Conservation (phyloP, 306 rosid species). For the Oxytropis ochrocephala region DNA sequence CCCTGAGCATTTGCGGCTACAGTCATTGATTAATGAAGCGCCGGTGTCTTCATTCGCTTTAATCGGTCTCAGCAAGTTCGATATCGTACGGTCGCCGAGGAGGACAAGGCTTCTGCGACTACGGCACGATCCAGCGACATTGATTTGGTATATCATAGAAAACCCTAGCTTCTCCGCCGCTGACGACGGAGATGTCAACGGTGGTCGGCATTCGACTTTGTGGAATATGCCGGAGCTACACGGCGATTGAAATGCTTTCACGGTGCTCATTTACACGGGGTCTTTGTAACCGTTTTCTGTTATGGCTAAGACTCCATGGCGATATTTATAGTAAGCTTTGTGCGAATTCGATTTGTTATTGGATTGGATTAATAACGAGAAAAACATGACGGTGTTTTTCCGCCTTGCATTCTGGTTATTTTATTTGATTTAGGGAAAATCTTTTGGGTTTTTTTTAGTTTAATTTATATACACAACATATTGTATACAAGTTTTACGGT, state of each 20-base stretch:
- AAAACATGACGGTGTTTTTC: not conserved
- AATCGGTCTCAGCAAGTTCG: constrained; percentile 28
- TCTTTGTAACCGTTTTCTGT: constrained; percentile 32
- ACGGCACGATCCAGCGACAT: constrained; percentile 33
- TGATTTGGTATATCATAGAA: constrained; percentile 14
- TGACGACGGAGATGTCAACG: not conserved
- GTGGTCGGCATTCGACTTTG: constrained; percentile 26
- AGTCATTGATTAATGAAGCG: not conserved
- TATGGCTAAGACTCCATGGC: not conserved
- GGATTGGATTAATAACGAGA: not conserved
- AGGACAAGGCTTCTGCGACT: constrained; percentile 24
- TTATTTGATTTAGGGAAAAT: too few species aligned
- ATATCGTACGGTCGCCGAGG: constrained; percentile 13
- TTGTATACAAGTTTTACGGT: too few species aligned
- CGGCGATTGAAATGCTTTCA: constrained; percentile 3
- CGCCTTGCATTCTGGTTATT: not conserved
- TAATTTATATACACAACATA: too few species aligned
- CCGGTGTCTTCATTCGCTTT: constrained; percentile 27
- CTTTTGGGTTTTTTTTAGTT: too few species aligned
- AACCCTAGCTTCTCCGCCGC: constrained; percentile 33
- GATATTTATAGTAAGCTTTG: not conserved
- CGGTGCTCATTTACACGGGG: constrained; percentile 30
- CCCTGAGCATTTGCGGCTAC: constrained; percentile 2
- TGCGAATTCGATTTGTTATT: not conserved
- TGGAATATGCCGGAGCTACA: constrained; percentile 15